These are phyloP conservation scores for Lasiodiplodia citricola DNA, from an alignment of 2,329 filamentous ascomycete species.

Conservation along the genomic window DNA sequence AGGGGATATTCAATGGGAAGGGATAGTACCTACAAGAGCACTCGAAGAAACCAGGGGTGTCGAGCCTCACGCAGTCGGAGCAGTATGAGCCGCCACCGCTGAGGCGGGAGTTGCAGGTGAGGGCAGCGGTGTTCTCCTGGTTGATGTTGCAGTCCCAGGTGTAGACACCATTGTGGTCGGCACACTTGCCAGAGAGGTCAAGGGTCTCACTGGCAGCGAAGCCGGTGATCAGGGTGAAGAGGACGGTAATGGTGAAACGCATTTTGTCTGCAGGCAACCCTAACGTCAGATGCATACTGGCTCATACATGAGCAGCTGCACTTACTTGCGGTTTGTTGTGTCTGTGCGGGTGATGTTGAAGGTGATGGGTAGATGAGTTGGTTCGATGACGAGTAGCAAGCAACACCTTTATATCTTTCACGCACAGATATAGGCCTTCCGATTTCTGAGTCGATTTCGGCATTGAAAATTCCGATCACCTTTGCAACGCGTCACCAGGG, in stretches of 20 bases:
- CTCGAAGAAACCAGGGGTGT: slow-evolving; percentile 4
- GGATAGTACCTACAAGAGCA: not conserved
- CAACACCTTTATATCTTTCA: not conserved
- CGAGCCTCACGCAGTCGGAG: slow-evolving; percentile 11
- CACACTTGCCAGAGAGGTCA: not conserved
- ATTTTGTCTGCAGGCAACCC: not conserved
- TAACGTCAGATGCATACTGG: not conserved
- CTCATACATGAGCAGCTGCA: no score
- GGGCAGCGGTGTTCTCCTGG: not conserved
- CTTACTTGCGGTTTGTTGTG: no score
- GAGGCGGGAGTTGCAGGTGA: slow-evolving; percentile 6
- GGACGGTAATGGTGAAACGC: not conserved
- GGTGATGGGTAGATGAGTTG: not conserved
- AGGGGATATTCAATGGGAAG: not conserved
- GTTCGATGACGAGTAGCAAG: not conserved
- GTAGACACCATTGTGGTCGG: not conserved
- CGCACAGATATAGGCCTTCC: not conserved
- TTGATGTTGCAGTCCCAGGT: slow-evolving; percentile 13
- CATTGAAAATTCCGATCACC: not conserved
- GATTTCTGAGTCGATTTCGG: not conserved
- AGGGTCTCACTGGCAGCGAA: not conserved
- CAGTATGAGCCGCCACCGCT: slow-evolving; percentile 5
- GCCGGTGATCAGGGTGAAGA: not conserved
- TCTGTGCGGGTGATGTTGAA: no score
- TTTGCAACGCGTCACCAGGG: not conserved